Percentiles rank a stretch among this genome's conserved stretches.
Conservation (phyloP, 805 yeast genomes). For the Kodamaea laetipori region DNA sequence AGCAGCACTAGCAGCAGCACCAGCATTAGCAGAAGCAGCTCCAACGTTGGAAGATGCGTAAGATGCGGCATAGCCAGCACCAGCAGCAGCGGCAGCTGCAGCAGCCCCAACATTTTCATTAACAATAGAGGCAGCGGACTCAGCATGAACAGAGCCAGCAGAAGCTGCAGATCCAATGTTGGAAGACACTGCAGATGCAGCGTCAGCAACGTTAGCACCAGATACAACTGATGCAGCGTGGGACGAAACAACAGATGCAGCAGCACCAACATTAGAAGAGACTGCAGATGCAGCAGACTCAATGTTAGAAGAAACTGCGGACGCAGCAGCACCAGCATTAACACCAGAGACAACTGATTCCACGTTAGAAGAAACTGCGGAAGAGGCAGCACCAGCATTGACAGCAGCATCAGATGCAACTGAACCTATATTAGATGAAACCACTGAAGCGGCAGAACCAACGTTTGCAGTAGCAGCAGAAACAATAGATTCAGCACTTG, state of each 20-base stretch:
- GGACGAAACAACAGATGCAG: not conserved
- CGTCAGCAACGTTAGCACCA: not conserved
- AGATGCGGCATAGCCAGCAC: conserved; percentile 1
- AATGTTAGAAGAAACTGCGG: not conserved
- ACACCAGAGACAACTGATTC: conserved; percentile 9
- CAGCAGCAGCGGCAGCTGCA: conserved; percentile 5
- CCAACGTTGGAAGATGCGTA: conserved; percentile 1
- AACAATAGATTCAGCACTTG: conserved; percentile 10
- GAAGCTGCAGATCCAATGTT: not conserved
- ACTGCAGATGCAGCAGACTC: not conserved
- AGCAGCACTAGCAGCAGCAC: not conserved
- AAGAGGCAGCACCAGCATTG: not conserved
- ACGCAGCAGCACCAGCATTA: not conserved
- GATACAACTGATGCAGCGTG: no score
- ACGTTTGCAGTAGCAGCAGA: conserved; percentile 15
- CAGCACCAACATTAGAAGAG: not conserved
- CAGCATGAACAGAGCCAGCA: not conserved
- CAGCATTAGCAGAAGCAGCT: not conserved
- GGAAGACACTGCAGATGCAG: not conserved
- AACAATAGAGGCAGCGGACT: conserved; percentile 1
- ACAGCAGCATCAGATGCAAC: not conserved
- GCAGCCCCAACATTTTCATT: conserved; percentile 13
- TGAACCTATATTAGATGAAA: not conserved
- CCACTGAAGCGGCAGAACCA: conserved; percentile 14
- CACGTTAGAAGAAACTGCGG: not conserved